phyloP scores from a whole-genome alignment of 2,329 filamentous ascomycete species.

The Graphilbum sp. region DNA sequence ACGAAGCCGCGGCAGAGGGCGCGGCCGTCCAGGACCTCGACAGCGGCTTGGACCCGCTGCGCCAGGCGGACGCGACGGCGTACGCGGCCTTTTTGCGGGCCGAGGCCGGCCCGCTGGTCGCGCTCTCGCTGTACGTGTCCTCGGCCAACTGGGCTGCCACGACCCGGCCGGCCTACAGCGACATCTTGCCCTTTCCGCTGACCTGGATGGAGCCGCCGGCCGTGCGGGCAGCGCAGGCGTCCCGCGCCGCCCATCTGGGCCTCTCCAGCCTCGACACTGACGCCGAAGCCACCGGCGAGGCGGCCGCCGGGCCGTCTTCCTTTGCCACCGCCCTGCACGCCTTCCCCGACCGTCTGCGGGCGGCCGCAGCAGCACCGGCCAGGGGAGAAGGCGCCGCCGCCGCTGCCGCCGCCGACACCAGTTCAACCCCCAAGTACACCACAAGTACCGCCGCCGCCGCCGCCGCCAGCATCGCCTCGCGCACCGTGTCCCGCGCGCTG shows the following conservation, averaged over 20 bases:
- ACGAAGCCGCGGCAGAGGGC: neutral
- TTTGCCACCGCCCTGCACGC: conserved; percentile 5
- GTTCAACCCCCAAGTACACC: neutral
- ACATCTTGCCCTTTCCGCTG: conserved; percentile 67
- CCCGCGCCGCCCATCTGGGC: conserved; percentile 52
- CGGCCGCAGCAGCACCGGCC: neutral
- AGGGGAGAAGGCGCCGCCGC: neutral
- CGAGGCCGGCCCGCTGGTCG: conserved; percentile 61
- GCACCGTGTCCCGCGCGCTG: conserved; percentile 45
- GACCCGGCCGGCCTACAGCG: conserved; percentile 68
- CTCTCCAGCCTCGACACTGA: conserved; percentile 50
- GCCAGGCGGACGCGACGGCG: conserved; percentile 31
- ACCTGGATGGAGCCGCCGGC: conserved; percentile 73
- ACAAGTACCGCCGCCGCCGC: neutral
- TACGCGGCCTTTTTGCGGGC: conserved; percentile 56
- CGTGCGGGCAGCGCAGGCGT: conserved; percentile 52
- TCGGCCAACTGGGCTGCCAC: conserved; percentile 67
- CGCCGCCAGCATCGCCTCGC: neutral
- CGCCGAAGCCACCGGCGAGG: conserved; percentile 17
- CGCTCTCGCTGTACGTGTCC: conserved; percentile 80
- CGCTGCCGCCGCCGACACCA: neutral
- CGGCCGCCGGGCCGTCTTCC: conserved; percentile 13
- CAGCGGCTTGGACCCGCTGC: conserved; percentile 19
- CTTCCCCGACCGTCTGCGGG: conserved; percentile 8
- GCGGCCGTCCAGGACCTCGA: conserved; percentile 17